Base-by-base conservation (phyloP, 805 yeast genomes). In the Sugiyamaella boreocaroliniensis region DNA sequence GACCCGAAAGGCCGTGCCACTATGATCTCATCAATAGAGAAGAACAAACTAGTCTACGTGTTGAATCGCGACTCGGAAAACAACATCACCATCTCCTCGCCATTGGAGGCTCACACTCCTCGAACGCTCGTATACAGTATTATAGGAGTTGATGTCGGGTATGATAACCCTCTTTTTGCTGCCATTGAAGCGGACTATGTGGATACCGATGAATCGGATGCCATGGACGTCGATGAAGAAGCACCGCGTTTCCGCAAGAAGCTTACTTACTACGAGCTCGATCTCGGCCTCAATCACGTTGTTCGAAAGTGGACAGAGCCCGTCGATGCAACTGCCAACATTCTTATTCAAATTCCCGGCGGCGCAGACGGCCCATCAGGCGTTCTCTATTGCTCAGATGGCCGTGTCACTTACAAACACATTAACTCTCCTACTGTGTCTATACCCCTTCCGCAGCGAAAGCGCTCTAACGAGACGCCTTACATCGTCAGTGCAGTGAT, bases 81-180 rank as follows among this genome's bases (percentile, higher is more conserved):
- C 2, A 75, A 78, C 18, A 54, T 84, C 22, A 71, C 73, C 12
- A 69, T 88, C 0, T 77, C 86, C 2, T 80, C 95, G 0, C 96
- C 97, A 0, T 66, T 89, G 47, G 95, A 87, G 57, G 82, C 86
- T 1, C 73, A 75, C 44, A 69, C 78, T 29, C 72, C 80, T 5
- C 68, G 73, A 32, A 60, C 69, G 0, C 62, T 89, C 8, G 81
- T 89, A 0, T 70, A 85, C 32, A 67, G 67, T 14, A 61, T 82
- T 1, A 68, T 78, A 15, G 84, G 85, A 0, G 64, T 92, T 47
- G 95, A 89, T 64, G 85, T 83, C 1, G 86, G 84, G 0, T 84
- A 76, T 65, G 93, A 85, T 16, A 89, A 89, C 62, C 98, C 98
- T 0, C 64, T 81, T 9, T 92, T 90, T 76, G 95, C 89, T 0